Evolutionary conservation across 805 yeast species (phyloP).

Genomic region (Phaffomyces antillensis): DNA sequence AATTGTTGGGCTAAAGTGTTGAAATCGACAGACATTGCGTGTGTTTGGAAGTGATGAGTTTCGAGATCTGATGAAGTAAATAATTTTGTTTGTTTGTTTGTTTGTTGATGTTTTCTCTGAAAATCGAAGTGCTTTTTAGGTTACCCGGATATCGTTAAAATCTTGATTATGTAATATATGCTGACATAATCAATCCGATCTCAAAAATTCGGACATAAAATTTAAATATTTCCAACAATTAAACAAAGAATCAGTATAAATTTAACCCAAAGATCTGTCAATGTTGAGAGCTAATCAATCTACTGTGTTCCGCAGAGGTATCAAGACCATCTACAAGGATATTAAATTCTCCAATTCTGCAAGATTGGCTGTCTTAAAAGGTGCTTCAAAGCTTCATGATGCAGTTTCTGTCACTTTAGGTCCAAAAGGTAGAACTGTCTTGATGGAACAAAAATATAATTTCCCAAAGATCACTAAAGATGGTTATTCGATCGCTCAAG

Average conservation of each 20-base stretch:
- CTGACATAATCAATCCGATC: too few relatives aligned
- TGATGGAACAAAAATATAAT: conserved; percentile 94
- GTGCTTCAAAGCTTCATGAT: conserved; percentile 91
- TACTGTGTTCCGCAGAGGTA: conserved; percentile 11
- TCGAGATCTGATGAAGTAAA: too few relatives aligned
- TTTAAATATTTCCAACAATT: too few relatives aligned
- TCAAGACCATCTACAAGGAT: conserved; percentile 62
- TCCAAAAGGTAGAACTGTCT: conserved; percentile 95
- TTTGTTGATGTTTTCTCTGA: too few relatives aligned
- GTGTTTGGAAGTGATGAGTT: too few relatives aligned
- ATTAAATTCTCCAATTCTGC: conserved; percentile 96
- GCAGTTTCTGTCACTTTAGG: conserved; percentile 97
- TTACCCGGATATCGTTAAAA: too few relatives aligned
- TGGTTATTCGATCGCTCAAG: conserved; percentile 94
- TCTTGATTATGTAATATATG: too few relatives aligned
- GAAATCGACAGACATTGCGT: conserved; percentile 31
- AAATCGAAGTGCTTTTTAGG: too few relatives aligned
- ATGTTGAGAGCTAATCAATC: conserved; percentile 2
- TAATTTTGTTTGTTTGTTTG: too few relatives aligned
- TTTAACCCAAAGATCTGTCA: not conserved
- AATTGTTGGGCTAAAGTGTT: conserved; percentile 62
- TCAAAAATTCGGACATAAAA: too few relatives aligned
- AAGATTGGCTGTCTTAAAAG: conserved; percentile 86
- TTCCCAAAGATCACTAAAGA: conserved; percentile 98
- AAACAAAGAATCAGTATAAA: not conserved